Conservation (phyloP, 176 grass and related monocot genomes). For the Puccinellia tenuiflora region DNA sequence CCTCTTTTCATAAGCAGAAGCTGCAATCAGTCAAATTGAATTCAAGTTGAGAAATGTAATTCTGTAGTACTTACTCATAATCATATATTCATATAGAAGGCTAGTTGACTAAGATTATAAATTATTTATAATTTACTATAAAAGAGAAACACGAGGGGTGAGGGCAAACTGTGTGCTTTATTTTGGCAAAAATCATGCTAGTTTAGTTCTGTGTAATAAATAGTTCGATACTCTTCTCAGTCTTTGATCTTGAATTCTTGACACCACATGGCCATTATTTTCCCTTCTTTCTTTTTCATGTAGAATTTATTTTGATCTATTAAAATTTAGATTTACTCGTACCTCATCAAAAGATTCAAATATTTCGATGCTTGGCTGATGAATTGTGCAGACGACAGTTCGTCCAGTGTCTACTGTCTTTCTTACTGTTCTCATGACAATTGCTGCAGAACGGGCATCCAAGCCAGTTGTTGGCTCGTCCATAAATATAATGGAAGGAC, state of each 20-base stretch:
- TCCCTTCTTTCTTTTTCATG: background rate
- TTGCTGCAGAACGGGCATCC: conserved; percentile 87
- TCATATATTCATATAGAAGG: background rate
- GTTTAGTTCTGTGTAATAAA: background rate
- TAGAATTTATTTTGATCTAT: background rate
- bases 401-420: conserved; percentile 94
- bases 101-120: background rate
- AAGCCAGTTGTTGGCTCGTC: conserved; percentile 86
- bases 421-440: conserved; percentile 90
- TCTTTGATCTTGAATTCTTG: conserved; percentile 9
- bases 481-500: conserved; percentile 95
- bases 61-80: background rate
- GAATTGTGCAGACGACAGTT: conserved; percentile 90
- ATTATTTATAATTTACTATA: background rate
- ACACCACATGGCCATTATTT: background rate
- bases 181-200: background rate
- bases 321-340: background rate
- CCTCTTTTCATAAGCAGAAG: conserved; percentile 96
- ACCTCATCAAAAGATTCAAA: conserved; percentile 99
- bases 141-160: background rate
- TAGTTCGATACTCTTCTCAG: background rate
- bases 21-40: conserved; percentile 37
- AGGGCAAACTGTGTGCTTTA: background rate
- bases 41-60: background rate
- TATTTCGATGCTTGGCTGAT: conserved; percentile 94